A percentile compares a stretch with the other conserved stretches of the same genome.
These are phyloP conservation scores for Oryza glumipatula DNA, from an alignment of 176 grass and related monocot genomes.

Conservation along the genomic window DNA sequence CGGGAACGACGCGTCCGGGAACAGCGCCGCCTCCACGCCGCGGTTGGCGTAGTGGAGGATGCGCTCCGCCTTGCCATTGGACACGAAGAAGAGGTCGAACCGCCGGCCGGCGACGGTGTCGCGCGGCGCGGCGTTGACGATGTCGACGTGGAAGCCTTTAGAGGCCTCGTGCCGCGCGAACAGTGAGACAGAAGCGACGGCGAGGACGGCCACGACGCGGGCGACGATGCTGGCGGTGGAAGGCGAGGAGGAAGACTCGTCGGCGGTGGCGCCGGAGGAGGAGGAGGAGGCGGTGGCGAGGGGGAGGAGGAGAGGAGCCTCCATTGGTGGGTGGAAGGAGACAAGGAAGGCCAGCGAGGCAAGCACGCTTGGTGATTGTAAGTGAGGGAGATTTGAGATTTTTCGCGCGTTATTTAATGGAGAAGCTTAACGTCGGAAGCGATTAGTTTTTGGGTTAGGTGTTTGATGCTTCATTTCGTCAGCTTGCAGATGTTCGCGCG, in stretches of 20 bases:
- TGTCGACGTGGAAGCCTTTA: constrained; percentile 57
- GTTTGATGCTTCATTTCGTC: neutral
- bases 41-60: constrained; percentile 53
- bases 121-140: constrained; percentile 8
- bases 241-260: neutral
- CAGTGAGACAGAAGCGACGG: constrained; percentile 52
- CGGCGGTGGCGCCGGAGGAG: too few relatives aligned
- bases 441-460: constrained; percentile 8
- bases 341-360: neutral
- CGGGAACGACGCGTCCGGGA: constrained; percentile 64
- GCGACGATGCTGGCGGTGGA: constrained; percentile 40
- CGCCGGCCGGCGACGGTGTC: constrained; percentile 7
- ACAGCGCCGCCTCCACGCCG: constrained; percentile 59
- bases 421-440: neutral
- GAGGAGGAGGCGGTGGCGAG: constrained; percentile 2
- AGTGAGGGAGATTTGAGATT: neutral
- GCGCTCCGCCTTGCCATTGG: constrained; percentile 72
- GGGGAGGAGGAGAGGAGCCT: constrained; percentile 62
- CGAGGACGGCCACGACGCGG: constrained; percentile 44
- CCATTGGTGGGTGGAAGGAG: constrained; percentile 41
- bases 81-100: constrained; percentile 70
- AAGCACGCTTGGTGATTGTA: neutral
- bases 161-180: constrained; percentile 58
- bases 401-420: constrained; percentile 38
- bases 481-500: constrained; percentile 7